Base-by-base conservation (phyloP, 2,329 filamentous ascomycete genomes). In the Ploettnerulaceae sp. region DNA sequence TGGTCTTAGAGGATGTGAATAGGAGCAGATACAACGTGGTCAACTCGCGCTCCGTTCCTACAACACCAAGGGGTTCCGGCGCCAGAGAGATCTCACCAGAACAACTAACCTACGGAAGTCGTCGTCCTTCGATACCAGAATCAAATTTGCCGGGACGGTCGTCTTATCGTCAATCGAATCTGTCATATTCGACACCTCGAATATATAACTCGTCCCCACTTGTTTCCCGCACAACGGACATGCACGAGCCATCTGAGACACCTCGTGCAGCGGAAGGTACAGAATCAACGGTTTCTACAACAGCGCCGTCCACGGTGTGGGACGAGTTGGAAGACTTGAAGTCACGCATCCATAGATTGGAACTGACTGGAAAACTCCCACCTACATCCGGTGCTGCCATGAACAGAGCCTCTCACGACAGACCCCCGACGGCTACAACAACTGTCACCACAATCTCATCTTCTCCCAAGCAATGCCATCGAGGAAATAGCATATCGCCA, bases 251-350 rank as follows among this genome's bases (percentile, higher is more conserved):
- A 29, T 60, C 63, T 7, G 73, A 74, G 34, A 59, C 62, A 15
- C 62, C 64, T 32, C 69, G 76, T 48, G 68, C 66, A 14, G 57
- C 71, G 21, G 82, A 90, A 59, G 84, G 83, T 7, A 89, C 89
- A 0, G 89, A 93, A 59, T 97, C 93, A 0, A 91, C 86, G 0
- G 76, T 86, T 25, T 97, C 93, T 0, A 93, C 88, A 0, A 89
- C 84, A 1, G 89, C 88, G 1, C 88, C 90, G 9, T 94, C 89
- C 2, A 96, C 89, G 0, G 88, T 98, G 2, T 98, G 93, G 93
- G 93, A 97, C 63, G 93, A 98, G 66, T 70, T 98, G 21, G 93
- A 97, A 58, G 93, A 97, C 55, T 71, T 98, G 36, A 97, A 97
- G 65, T 93, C 88, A 31, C 81, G 93, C 22, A 95, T 98, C 58